Evolutionary conservation across 2,329 filamentous ascomycete genomes (phyloP), one percentile per base, ranked within the genome.

Genomic region (Verticillium isaacii): DNA sequence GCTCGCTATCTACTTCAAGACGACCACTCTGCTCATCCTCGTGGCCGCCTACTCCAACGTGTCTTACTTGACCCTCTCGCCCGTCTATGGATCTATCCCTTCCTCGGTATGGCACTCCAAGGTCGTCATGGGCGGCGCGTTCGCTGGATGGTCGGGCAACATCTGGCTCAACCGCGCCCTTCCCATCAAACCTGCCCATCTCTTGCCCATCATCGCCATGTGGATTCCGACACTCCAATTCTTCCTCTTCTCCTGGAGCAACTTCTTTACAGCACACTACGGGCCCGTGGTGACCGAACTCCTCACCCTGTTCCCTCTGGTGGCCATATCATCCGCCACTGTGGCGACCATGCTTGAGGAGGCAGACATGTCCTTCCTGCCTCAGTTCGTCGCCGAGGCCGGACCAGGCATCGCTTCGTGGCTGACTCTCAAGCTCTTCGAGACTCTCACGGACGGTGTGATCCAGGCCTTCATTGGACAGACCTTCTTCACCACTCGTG

Each of bases 71-170:
- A 88, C 85, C 45, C 81, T 98, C 37, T 91, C 92, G 23, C 95
- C 95, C 2, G 90, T 96, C 12, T 98, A 96, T 75, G 95, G 95
- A 59, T 87, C 89, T 17, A 91, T 96, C 41, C 91, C 94, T 1
- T 82, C 92, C 1, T 83, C 85, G 1, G 80, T 89, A 66, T 90
- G 89, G 73, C 94, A 97, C 73, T 77, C 82, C 59, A 84, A 85
- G 71, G 82, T 87, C 63, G 78, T 92, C 65, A 87, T 87, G 68
- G 78, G 84, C 3, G 87, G 86, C 32, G 86, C 87, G 64, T 88
- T 93, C 64, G 74, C 87, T 17, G 92, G 92, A 37, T 91, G 91
- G 84, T 83, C 90, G 9, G 81, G 83, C 32, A 91, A 90, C 70
- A 72, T 88, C 57, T 77, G 82, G 14, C 71, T 91, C 41, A 77